Base-by-base conservation (phyloP, 257 asterid species). In the Gentiana macrophylla region DNA sequence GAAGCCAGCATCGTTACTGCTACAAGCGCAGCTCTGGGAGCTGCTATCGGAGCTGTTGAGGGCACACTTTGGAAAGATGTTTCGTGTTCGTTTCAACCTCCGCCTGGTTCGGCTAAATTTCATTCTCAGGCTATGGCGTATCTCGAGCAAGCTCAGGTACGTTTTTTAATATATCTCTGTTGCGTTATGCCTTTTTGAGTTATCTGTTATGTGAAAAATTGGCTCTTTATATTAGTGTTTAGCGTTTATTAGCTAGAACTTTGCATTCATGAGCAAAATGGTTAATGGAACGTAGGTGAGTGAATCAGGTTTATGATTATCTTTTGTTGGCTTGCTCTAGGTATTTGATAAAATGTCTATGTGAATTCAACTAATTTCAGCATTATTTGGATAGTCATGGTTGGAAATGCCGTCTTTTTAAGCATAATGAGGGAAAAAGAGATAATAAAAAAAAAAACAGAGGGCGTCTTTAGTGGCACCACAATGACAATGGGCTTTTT, bases 1-100 rank as follows among this genome's bases (percentile, higher is more conserved):
- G 97, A 89, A 69, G 95, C 94, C 12, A 86, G 93, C 41, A 83
- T 86, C 44, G 88, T 86, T 36, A 83, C 97, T 45, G 67, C 78
- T 59, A 89, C 95, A 32, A 80, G 88, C 68, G 84, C 83, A 54
- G 57, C 64, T 60, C 97, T 86, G 55, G 97, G 97, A 5, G 95
- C 93, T 37, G 89, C 87, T 4, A 75, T 89, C 36, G 97, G 97
- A 12, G 95, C 69, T 32, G 71, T 89, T 57, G 75, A 86, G 95
- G 97, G 97, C 50, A 81, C 86, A 8, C 73, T 89, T 60, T 76
- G 94, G 5, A 66, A 77, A 6, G 95, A 89, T 44, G 64, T 69
- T 8, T 65, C 81, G 2, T 64, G 81, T 49, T 68, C 90, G 37
- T 41, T 89, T 53, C 61, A 77, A n/a, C 94, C 93, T 58, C 92